Percentiles rank a stretch among this genome's conserved stretches.
Conservation (phyloP, 768 basidiomycete species). For the Nidularia pulvinata region DNA sequence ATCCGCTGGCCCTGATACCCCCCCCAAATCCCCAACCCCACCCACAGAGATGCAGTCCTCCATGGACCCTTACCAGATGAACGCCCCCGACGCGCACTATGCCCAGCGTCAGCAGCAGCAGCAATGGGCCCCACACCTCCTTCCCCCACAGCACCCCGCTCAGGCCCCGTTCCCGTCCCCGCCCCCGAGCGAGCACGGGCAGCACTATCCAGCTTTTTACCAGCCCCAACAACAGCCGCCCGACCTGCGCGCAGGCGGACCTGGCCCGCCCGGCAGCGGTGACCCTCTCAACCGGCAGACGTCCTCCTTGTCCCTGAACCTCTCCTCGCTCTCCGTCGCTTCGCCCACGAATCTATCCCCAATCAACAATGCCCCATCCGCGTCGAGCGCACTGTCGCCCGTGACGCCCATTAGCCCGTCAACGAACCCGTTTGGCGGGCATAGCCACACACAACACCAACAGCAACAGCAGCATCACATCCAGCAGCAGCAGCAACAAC, state of each 20-base stretch:
- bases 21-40: too few relatives aligned
- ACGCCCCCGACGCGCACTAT: constrained; percentile 17
- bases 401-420: constrained; percentile 64
- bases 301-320: constrained; percentile 62
- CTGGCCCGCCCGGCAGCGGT: constrained; percentile 12
- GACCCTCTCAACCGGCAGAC: constrained; percentile 11
- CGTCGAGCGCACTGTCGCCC: constrained; percentile 39
- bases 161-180: not conserved
- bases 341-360: constrained; percentile 70
- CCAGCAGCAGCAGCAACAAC: constrained; percentile 36
- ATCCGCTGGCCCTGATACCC: too few relatives aligned
- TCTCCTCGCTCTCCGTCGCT: constrained; percentile 64
- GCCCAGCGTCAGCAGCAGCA: constrained; percentile 17
- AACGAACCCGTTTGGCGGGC: constrained; percentile 32
- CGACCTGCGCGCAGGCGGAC: not conserved
- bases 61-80: not conserved
- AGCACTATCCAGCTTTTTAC: constrained; percentile 22
- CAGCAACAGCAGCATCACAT: constrained; percentile 14
- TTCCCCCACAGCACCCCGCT: constrained; percentile 22
- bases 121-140: constrained; percentile 20
- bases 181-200: not conserved
- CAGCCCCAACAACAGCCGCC: constrained; percentile 18
- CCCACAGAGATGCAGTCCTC: not conserved
- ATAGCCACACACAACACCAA: constrained; percentile 30
- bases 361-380: constrained; percentile 44